phyloP scores from a whole-genome alignment of 2,329 filamentous ascomycete genomes.

The Ophiocordyceps camponoti-floridani region DNA sequence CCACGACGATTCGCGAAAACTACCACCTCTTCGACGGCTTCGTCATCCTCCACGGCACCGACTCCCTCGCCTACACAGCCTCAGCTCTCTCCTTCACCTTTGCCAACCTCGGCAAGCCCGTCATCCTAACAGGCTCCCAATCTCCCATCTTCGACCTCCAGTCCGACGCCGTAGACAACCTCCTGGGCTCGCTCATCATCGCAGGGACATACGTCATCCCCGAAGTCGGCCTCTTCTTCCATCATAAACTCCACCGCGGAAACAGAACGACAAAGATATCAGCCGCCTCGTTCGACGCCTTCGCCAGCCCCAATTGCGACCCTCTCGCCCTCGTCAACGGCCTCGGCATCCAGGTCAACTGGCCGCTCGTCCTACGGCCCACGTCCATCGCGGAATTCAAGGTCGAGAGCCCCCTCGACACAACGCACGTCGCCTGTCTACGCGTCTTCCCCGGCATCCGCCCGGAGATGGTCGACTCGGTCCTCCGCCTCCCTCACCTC shows the following conservation, averaged over 20 bases:
- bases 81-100: conserved; percentile 91
- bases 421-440: conserved; percentile 74
- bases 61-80: conserved; percentile 76
- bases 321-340: conserved; percentile 70
- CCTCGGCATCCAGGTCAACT: conserved; percentile 63
- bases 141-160: conserved; percentile 82
- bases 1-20: conserved; percentile 61
- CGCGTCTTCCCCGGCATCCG: conserved; percentile 86
- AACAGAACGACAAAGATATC: conserved; percentile 81
- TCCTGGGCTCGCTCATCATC: conserved; percentile 74
- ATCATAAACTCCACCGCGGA: conserved; percentile 75
- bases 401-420: conserved; percentile 60
- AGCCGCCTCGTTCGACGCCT: conserved; percentile 71
- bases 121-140: conserved; percentile 69
- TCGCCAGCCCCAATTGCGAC: conserved; percentile 71
- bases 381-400: conserved; percentile 57
- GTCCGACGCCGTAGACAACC: conserved; percentile 80
- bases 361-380: conserved; percentile 59
- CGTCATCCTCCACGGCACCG: conserved; percentile 78
- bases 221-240: conserved; percentile 87
- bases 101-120: conserved; percentile 75
- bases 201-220: conserved; percentile 86
- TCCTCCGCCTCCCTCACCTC: conserved; percentile 58
- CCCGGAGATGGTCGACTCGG: conserved; percentile 81
- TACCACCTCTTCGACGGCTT: conserved; percentile 83